phyloP scores from a whole-genome alignment of 176 grass and related monocot genomes.

The Eleusine coracana region DNA sequence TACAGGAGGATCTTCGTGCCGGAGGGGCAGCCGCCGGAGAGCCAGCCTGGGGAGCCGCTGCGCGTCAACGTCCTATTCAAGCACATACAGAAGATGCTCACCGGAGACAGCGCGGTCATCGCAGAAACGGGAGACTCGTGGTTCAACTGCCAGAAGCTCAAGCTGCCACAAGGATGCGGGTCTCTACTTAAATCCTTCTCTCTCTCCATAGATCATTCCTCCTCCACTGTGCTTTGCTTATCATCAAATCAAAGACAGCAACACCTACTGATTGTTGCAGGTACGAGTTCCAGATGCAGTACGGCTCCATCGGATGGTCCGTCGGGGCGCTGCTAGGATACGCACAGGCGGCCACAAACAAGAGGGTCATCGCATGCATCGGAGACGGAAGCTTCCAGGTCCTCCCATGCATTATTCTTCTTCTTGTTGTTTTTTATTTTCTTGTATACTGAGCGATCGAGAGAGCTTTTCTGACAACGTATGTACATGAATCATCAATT shows the following conservation, averaged over 20 bases:
- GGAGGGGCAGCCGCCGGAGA: conserved; percentile 41
- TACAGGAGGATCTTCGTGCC: conserved; percentile 76
- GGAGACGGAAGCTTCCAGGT: conserved; percentile 89
- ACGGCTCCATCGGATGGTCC: conserved; percentile 82
- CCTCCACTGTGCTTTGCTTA: too few relatives aligned
- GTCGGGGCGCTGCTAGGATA: conserved; percentile 71
- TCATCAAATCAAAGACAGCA: too few relatives aligned
- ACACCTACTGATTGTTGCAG: conserved; percentile 4
- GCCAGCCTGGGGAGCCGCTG: conserved; percentile 48
- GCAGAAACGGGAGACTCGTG: conserved; percentile 79
- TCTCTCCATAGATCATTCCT: too few relatives aligned
- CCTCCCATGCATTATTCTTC: too few relatives aligned
- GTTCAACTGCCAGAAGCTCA: conserved; percentile 95
- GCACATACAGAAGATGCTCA: conserved; percentile 75
- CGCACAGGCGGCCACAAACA: conserved; percentile 51
- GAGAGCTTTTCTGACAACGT: too few relatives aligned
- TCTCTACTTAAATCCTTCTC: background rate
- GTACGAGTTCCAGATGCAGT: conserved; percentile 94
- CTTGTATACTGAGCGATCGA: too few relatives aligned
- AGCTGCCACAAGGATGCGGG: conserved; percentile 64
- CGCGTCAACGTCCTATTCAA: conserved; percentile 80
- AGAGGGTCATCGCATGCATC: conserved; percentile 73
- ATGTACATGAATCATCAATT: too few relatives aligned
- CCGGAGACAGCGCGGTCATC: conserved; percentile 52
- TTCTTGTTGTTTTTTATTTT: too few relatives aligned